Conservation (phyloP, 2,329 filamentous ascomycete genomes). For the Plenodomus lindquistii region DNA sequence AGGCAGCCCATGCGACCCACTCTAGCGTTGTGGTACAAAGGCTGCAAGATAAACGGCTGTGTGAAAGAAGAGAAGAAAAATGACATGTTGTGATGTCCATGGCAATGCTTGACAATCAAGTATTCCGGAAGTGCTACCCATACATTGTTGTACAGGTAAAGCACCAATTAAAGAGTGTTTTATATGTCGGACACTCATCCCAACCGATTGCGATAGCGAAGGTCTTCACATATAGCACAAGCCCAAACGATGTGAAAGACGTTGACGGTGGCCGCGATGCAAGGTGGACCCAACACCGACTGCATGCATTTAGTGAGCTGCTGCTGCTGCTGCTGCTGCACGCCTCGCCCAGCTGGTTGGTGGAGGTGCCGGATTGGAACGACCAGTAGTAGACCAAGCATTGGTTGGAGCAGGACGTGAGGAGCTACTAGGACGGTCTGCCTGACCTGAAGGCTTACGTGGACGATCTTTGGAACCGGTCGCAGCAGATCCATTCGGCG, state of each 20-base stretch:
- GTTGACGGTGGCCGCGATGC: not conserved
- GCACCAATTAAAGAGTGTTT: not conserved
- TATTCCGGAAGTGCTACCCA: conserved; percentile 8
- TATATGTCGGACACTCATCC: too few relatives aligned
- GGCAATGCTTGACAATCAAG: conserved; percentile 15
- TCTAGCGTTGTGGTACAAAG: conserved; percentile 30
- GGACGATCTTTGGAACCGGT: conserved; percentile 28
- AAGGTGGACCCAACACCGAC: not conserved
- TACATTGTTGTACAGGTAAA: conserved; percentile 7
- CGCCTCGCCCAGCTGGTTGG: conserved; percentile 30
- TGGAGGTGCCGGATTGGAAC: conserved; percentile 21
- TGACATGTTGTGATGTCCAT: conserved; percentile 15
- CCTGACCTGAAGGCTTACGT: conserved; percentile 35
- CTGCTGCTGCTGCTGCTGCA: conserved; percentile 27
- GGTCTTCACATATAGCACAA: not conserved
- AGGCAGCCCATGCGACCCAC: conserved; percentile 23
- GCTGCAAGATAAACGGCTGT: conserved; percentile 24
- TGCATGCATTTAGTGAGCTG: conserved; percentile 21
- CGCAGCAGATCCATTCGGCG: conserved; percentile 20
- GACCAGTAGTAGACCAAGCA: conserved; percentile 30
- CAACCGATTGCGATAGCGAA: conserved; percentile 9
- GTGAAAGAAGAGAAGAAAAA: conserved; percentile 13
- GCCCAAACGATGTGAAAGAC: not conserved
- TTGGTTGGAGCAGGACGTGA: conserved; percentile 29
- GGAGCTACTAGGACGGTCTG: conserved; percentile 26